Evolutionary conservation across 1,284 basidiomycete genomes (phyloP), one percentile per base, ranked within the genome.

Genomic region (Anthracocystis panici-leucophaei): DNA sequence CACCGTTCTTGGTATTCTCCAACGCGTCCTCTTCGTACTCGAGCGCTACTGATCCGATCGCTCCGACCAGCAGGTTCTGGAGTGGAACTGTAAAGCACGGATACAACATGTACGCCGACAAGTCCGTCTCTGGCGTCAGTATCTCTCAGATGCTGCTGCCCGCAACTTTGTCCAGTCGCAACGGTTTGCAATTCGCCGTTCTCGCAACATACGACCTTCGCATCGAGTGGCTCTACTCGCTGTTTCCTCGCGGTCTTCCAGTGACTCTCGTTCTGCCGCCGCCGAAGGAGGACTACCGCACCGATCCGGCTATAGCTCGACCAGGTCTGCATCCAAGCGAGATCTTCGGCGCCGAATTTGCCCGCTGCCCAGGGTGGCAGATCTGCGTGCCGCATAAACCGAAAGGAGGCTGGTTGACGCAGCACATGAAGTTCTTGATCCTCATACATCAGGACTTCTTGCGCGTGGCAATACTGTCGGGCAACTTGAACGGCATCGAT

Each of bases 351-450:
- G 70, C 57, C 27, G 57, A 53, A 3, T 67, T 57, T 31, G 54
- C 56, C 9, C 49, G 62, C 5, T 77, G 57, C 41, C 56, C 65
- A 0, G 63, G 69, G n/a, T 78, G 79, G 79, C 63, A 77, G 25
- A 76, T 81, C 49, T 68, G 72, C 40, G 64, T 78, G 2, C 77
- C 78, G 1, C 45, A 48, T 35, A 77, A 70, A 27, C 75, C 79
- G 5, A 76, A 78, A 31, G 51, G 59, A 0, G 74, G 76, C 2
- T 74, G 69, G 59, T 25, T 78, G 40, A 77, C 75, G 23, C 77
- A 78, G 62, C 81, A 83, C 42, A 77, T 80, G 61, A 83, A 84
- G 72, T 75, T 84, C 27, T 21, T 82, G 16, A 44, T 83, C 1
- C 59, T 84, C 18, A 78, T 77, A n/a, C 80, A 79, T 57, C 25